These are phyloP conservation scores for Colletotrichum noveboracense DNA, from an alignment of 2,329 filamentous ascomycete species.

Conservation along the genomic window DNA sequence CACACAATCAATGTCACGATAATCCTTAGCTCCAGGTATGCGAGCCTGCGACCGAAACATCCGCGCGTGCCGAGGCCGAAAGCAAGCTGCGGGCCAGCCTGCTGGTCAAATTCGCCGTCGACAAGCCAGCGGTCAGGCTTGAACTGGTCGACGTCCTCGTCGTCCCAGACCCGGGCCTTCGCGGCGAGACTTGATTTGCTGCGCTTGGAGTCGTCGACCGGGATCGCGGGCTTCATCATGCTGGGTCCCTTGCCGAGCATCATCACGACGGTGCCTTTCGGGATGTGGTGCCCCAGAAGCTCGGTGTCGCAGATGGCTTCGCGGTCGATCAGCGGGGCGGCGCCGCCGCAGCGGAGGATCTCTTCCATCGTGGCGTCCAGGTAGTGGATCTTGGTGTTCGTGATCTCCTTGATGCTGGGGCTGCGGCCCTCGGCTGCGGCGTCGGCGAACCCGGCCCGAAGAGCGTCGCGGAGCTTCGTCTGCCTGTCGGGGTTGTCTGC, in stretches of 20 bases:
- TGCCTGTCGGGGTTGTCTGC: constrained; percentile 8
- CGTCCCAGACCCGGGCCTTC: constrained; percentile 34
- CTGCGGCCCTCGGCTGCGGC: constrained; percentile 27
- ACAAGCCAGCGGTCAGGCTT: constrained; percentile 43
- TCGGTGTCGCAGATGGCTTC: constrained; percentile 34
- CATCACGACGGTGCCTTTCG: constrained; percentile 37
- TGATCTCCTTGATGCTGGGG: constrained; percentile 36
- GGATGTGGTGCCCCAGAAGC: constrained; percentile 36
- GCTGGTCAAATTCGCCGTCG: constrained; percentile 30
- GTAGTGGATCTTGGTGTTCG: constrained; percentile 30
- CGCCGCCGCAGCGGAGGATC: constrained; percentile 34
- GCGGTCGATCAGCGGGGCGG: constrained; percentile 34
- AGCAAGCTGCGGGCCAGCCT: constrained; percentile 38
- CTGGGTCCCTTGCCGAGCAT: constrained; percentile 31
- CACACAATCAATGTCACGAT: constrained; percentile 40
- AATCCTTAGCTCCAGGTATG: constrained; percentile 39
- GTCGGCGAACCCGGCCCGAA: background rate
- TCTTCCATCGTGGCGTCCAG: constrained; percentile 44
- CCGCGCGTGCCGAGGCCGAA: constrained; percentile 41
- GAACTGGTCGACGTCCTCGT: constrained; percentile 34
- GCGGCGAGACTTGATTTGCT: constrained; percentile 27
- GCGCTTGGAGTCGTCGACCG: constrained; percentile 31
- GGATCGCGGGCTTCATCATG: constrained; percentile 29
- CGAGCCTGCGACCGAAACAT: constrained; percentile 43
- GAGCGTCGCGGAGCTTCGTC: background rate